Evolutionary conservation across 371 early-diverging fungal species (phyloP), one percentile per base, ranked within the genome.

Genomic region (Basidiobolus meristosporus): DNA sequence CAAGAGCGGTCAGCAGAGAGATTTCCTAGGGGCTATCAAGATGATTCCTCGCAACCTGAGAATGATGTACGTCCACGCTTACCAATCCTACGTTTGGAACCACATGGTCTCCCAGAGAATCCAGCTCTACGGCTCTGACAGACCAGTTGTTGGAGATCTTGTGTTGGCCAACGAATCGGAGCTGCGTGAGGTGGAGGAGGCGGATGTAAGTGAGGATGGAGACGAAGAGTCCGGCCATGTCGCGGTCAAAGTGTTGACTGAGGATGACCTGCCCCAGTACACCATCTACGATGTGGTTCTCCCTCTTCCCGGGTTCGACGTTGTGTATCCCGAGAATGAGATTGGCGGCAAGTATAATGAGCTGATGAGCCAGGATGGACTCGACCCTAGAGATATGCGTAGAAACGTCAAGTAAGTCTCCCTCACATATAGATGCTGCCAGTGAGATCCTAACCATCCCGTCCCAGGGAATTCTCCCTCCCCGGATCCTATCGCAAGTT

Each of bases 61-160:
- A 16, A 56, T 77, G 44, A 80, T 99, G 74, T 99, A 99, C 57
- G 62, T 87, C 19, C 98, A 99, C 60, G 85, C 96, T 3, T 96
- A 92, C 49, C 98, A 99, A 62, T 90, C 91, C 28, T 84, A 66
- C 47, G 61, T 96, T 17, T 99, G 98, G 91, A 99, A 99, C 60
- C 52, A 67, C 16, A 73, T 79, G 14, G 87, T 82, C 2, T 73
- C 83, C 29, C 71, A 77, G 49, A 68, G 96, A 12, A 53, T 90
- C 20, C 55, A 60, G 10, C 45, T 65, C 26, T 82, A 69, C 51
- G 97, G 96, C 11, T 44, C 48, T 11, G 51, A 44, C 7, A 63
- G 54, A 3, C 70, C 80, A n/a, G 67, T 88, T 14, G 57, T 74
- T 0, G 97, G 96, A 20, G 97, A 97, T 57, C 42, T 92, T 22